phyloP scores from a whole-genome alignment of 2,329 filamentous ascomycete species.

The Endothia cerciana region DNA sequence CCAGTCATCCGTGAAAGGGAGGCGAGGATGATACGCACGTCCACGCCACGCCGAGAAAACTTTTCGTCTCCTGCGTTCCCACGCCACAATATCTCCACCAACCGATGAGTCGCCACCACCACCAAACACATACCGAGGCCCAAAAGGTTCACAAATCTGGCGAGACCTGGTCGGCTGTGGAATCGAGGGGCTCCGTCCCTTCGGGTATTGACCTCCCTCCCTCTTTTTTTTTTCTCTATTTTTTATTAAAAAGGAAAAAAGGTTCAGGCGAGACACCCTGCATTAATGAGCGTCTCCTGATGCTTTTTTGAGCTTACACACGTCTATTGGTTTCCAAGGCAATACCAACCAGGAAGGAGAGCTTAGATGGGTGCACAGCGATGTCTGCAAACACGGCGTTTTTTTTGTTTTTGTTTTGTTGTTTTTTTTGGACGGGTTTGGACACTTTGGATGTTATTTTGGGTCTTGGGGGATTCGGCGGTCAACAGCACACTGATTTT shows the following conservation, averaged over 20 bases:
- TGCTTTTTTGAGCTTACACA: constrained; percentile 17
- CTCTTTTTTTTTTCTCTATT: background rate
- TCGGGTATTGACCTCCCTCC: background rate
- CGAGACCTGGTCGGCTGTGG: background rate
- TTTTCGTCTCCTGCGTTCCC: background rate
- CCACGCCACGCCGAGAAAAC: background rate
- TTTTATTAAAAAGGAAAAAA: no score
- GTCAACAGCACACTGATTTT: constrained; percentile 12
- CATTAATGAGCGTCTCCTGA: constrained; percentile 1
- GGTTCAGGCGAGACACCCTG: constrained; percentile 3
- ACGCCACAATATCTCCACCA: background rate
- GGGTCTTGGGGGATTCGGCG: background rate
- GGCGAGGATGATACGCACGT: background rate
- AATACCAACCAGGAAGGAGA: constrained; percentile 20
- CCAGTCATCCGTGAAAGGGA: background rate
- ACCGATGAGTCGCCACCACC: constrained; percentile 19
- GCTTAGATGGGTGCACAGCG: constrained; percentile 22
- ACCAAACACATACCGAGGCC: background rate
- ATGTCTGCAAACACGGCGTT: constrained; percentile 27
- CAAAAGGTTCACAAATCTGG: background rate
- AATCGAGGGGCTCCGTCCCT: background rate
- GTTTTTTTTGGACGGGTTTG: constrained; percentile 11
- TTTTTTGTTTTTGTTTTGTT: background rate
- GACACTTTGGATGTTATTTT: constrained; percentile 11
- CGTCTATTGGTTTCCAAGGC: constrained; percentile 8